Conservation (phyloP, 2,329 filamentous ascomycete genomes). For the Aurifilum marmelostoma region DNA sequence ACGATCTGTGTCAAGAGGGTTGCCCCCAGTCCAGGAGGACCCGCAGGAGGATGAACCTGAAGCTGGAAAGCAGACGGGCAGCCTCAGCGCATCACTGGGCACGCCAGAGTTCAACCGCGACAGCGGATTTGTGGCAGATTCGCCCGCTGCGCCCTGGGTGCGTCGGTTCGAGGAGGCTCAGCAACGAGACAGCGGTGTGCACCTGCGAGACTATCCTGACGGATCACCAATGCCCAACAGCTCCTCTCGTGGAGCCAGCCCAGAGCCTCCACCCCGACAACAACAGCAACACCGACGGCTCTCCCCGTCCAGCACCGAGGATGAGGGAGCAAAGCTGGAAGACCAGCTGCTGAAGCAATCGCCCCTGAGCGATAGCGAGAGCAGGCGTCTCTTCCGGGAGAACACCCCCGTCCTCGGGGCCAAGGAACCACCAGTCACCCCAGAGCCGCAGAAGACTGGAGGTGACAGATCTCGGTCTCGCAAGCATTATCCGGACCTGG, state of each 20-base stretch:
- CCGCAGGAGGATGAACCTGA: slow-evolving; percentile 50
- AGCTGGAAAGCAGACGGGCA: slow-evolving; percentile 32
- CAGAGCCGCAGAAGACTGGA: slow-evolving; percentile 50
- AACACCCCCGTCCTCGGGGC: slow-evolving; percentile 42
- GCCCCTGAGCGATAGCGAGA: slow-evolving; percentile 18
- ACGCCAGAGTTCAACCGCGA: slow-evolving; percentile 50
- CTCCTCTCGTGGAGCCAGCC: slow-evolving; percentile 27
- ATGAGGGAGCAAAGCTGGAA: slow-evolving; percentile 18
- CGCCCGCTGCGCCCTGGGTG: slow-evolving; percentile 44
- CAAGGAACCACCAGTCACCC: slow-evolving; percentile 45
- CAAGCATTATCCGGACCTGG: slow-evolving; percentile 37
- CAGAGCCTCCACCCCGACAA: slow-evolving; percentile 20
- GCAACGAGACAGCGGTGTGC: slow-evolving; percentile 60
- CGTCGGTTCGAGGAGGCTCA: slow-evolving; percentile 41
- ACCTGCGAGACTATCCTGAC: slow-evolving; percentile 54
- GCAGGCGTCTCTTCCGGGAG: slow-evolving; percentile 24
- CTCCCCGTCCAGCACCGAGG: slow-evolving; percentile 24
- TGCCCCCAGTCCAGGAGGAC: slow-evolving; percentile 58
- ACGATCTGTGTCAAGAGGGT: slow-evolving; percentile 47
- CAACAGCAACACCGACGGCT: background rate
- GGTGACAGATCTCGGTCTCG: slow-evolving; percentile 32
- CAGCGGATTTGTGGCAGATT: slow-evolving; percentile 52
- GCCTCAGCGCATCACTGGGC: slow-evolving; percentile 28
- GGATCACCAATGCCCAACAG: slow-evolving; percentile 34
- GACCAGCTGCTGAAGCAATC: slow-evolving; percentile 14